A percentile compares a stretch with the other conserved stretches of the same genome.
Evolutionary conservation across 805 yeast species (phyloP).

Genomic region (Peterozyma toletana): DNA sequence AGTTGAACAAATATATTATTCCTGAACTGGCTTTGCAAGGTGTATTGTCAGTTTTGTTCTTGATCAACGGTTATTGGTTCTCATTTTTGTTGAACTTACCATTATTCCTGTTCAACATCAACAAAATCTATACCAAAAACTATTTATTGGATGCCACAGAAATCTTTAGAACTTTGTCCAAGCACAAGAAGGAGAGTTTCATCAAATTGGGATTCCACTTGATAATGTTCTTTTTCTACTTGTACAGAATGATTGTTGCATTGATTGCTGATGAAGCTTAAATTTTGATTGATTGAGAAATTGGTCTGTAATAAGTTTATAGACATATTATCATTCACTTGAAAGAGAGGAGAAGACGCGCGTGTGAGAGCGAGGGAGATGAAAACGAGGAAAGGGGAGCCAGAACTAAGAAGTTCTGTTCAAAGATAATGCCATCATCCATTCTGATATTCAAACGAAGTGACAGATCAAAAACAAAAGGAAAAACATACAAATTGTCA

Average conservation of each 20-base stretch:
- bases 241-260: conserved; percentile 94
- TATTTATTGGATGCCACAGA: conserved; percentile 95
- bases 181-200: conserved; percentile 89
- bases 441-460: no score
- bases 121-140: conserved; percentile 71
- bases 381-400: no score
- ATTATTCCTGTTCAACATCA: conserved; percentile 73
- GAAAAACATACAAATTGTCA: no score
- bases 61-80: conserved; percentile 90
- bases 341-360: no score
- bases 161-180: conserved; percentile 87
- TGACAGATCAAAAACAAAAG: neutral
- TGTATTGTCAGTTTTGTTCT: conserved; percentile 57
- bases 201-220: conserved; percentile 87
- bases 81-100: conserved; percentile 80
- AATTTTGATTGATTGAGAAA: neutral
- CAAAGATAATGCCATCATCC: no score
- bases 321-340: no score
- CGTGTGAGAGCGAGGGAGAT: no score
- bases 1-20: conserved; percentile 77
- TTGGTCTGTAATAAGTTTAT: no score
- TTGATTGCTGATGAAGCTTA: conserved; percentile 61
- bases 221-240: conserved; percentile 88
- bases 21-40: conserved; percentile 90
- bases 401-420: no score